Evolutionary conservation across 345 rosid species (phyloP).

Genomic region (Syzygium oleosum): DNA sequence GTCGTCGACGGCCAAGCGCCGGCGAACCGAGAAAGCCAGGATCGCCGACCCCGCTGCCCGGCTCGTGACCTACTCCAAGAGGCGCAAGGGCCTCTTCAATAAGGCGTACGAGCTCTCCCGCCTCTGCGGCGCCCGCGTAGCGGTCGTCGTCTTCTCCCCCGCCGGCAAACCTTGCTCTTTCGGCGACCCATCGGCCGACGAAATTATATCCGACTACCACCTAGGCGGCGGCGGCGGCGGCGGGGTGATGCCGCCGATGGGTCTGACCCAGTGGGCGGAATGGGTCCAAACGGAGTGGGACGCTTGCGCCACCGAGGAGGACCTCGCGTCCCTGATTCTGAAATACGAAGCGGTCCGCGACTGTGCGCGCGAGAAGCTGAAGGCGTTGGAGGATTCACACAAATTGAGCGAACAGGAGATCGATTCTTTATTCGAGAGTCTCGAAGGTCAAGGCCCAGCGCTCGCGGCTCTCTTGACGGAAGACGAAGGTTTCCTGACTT

Average conservation of each 20-base stretch:
- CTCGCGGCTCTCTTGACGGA: background rate
- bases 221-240: too few species aligned
- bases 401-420: background rate
- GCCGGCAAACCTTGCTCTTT: background rate
- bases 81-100: background rate
- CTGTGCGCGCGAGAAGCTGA: too few species aligned
- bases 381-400: too few species aligned
- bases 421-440: background rate
- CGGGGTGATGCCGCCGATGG: too few species aligned
- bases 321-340: too few species aligned
- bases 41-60: background rate
- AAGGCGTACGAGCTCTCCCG: background rate
- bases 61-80: background rate
- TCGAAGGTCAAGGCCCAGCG: background rate
- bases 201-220: background rate
- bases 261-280: too few species aligned
- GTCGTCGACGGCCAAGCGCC: too few species aligned
- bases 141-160: background rate
- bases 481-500: background rate
- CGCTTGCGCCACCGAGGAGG: too few species aligned
- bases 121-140: too few species aligned
- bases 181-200: background rate
- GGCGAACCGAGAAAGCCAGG: too few species aligned
- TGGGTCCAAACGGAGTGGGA: too few species aligned
- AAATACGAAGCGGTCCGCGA: too few species aligned